Base-by-base conservation (phyloP, 2,329 filamentous ascomycete species). In the Trichoderma simmonsii region DNA sequence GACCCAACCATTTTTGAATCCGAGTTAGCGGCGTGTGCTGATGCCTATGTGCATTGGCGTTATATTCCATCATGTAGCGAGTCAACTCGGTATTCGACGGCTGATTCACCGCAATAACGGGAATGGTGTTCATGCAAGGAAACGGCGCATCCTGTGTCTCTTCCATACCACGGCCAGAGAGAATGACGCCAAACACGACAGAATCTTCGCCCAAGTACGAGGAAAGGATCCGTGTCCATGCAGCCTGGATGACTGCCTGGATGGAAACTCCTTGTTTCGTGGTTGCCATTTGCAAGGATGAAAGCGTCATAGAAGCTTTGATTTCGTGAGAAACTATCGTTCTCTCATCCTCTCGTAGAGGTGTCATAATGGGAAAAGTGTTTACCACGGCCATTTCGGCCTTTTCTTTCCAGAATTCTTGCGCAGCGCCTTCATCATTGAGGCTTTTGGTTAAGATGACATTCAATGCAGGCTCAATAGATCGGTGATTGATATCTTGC, bases 121-220 rank as follows among this genome's bases (percentile, higher is more conserved):
- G 95, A 2, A 97, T 80, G 0, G 94, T 97, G 0, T 91, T 91
- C 70, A 98, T 89, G 78, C 92, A 95, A 0, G 95, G 95, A 66
- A 98, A 93, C 0, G 89, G 85, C 5, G 88, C 86, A 6, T 85
- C 78, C 21, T 87, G 84, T 0, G 90, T 88, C n/a, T 86, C 83
- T 4, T 91, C 86, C 0, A 86, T 85, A 4, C 87, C 89, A 39
- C 94, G 86, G 1, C 94, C 94, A 9, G 95, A 95, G 8, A 97
- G 84, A 0, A 95, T 93, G 15, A 92, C 86, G 0, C 95, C 95
- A 78, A 96, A 97, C 0, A 91, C 91, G 0, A 96, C 90, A 6
- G 86, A 86, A 3, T 83, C 77, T 77, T 97, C 94, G 1, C 94
- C 94, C 15, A 91, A 86, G 76, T 97, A 97, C 0, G 90, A 88